Conservation (phyloP, 2,329 filamentous ascomycete species). For the Monilinia aucupariae region DNA sequence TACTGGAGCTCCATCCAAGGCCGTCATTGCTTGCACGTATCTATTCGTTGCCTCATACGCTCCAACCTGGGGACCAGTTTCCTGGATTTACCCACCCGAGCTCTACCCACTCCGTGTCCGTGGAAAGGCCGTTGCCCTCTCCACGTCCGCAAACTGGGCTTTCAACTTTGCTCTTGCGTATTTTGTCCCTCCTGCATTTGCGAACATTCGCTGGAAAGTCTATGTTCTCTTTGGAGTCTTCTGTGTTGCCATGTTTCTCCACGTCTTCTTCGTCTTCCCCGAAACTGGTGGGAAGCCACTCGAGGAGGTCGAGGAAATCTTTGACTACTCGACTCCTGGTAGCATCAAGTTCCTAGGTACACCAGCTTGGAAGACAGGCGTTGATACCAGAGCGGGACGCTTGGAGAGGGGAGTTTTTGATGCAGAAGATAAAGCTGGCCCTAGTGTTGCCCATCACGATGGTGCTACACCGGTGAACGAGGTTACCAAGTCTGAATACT, state of each 20-base stretch:
- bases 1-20: slow-evolving; percentile 46
- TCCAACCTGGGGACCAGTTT: slow-evolving; percentile 47
- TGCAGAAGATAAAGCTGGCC: slow-evolving; percentile 29
- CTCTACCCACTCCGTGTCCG: slow-evolving; percentile 45
- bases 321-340: slow-evolving; percentile 36
- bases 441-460: slow-evolving; percentile 6
- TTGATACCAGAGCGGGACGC: slow-evolving; percentile 24
- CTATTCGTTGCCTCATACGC: slow-evolving; percentile 54
- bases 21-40: slow-evolving; percentile 61
- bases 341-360: slow-evolving; percentile 30
- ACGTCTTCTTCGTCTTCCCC: slow-evolving; percentile 51
- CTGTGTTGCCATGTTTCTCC: slow-evolving; percentile 45
- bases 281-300: slow-evolving; percentile 52
- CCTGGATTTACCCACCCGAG: slow-evolving; percentile 47
- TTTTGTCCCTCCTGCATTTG: slow-evolving; percentile 44
- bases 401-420: slow-evolving; percentile 32
- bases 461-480: slow-evolving; percentile 5
- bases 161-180: slow-evolving; percentile 48
- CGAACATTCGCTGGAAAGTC: slow-evolving; percentile 45
- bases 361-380: slow-evolving; percentile 32
- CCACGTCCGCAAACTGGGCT: slow-evolving; percentile 47
- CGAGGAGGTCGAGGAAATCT: slow-evolving; percentile 48
- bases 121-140: slow-evolving; percentile 49
- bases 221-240: slow-evolving; percentile 51
- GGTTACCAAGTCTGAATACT: slow-evolving; percentile 8